Evolutionary conservation across 371 early-diverging fungal genomes (phyloP), one percentile per base, ranked within the genome.

Genomic region (Apophysomyces variabilis): DNA sequence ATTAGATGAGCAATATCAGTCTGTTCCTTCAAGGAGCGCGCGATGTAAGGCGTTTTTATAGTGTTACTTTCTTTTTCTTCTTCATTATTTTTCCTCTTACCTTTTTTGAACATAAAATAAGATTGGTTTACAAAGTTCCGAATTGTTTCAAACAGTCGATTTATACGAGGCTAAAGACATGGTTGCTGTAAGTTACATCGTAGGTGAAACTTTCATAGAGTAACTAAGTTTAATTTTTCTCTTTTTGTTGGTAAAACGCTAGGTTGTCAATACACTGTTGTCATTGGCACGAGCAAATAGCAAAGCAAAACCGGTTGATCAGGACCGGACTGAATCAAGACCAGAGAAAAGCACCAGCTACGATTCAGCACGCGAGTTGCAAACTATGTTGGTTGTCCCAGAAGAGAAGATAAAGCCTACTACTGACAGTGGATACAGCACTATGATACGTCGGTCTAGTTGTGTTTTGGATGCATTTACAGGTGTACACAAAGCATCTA

Each of bases 121-220:
- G 74, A 80, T 91, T 57, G 93, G 92, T 2, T 73, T 93, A 38
- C 80, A 87, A 60, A 84, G 86, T 61, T 82, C 89, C 39, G 93
- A 95, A 70, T 75, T 94, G 39, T 96, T 96, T 74, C 91, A 94
- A 72, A 95, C 97, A 1, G 89, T 92, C 1, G 97, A 96, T 76
- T 73, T 96, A 32, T 94, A 90, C 72, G 95, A 96, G 57, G 92
- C 86, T 56, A 94, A 91, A 71, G 89, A 95, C 74, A 89, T 95
- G 86, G 81, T 78, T 13, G 87, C 87, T 67, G 92, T 93, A 78
- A 54, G 71, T 41, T 41, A 41, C 13, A 5, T 11, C 41, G 13
- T 1, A 50, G 21, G 21, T n/a, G 9, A 35, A 45, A 5, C 13
- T 13, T n/a, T 7, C 7, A 13, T 45, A 13, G 13, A 45, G 6